Base-by-base conservation (phyloP, 2,329 filamentous ascomycete species). In the Pestalotiopsis fici region DNA sequence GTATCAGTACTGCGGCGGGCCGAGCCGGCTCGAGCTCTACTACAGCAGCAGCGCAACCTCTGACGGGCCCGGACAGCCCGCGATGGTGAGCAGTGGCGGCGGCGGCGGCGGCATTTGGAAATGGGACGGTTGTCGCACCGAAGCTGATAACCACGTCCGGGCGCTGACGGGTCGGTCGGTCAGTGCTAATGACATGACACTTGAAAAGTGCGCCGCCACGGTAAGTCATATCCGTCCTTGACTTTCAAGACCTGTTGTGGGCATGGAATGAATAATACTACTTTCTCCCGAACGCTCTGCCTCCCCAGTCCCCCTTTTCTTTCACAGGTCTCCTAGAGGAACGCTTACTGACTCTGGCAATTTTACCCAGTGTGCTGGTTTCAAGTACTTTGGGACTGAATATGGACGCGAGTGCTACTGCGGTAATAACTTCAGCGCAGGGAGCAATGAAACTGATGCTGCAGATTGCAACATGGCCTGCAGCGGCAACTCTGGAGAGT, bases 391-490 rank as follows among this genome's bases (percentile, higher is more conserved):
- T 59, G 78, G 77, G 9, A 72, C 74, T 6, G 77, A 80, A 68
- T 79, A 79, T 66, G 74, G 74, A 18, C 66, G 75, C 13, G 78
- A 80, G 70, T 78, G 77, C 73, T 81, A 76, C 67, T 82, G 79
- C 63, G 80, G 76, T 11, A 77, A 80, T 66, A 67, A 28, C n/a
- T 69, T 82, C 35, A 71, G 68, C 15, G 68, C 67, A 2, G 74
- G 73, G 11, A 77, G 74, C 65, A 65, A 13, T 15, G 39, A 35
- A 15, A 47, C 50, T n/a, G 18, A 11, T 18, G 39, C 28, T 5
- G 37, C 9, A 15, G 55, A 66, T 7, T 66, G 67, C 25, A 59
- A 55, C 54, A 60, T 28, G 69, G 12, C 21, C 23, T 74, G 28
- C 39, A 65, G n/a, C 65, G 37, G 18, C 61, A 65, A 31, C 68